A percentile compares a stretch with the other conserved stretches of the same genome.
These are phyloP conservation scores for Zygosaccharomyces gambellarensis DNA, from an alignment of 805 yeast genomes.

Conservation along the genomic window DNA sequence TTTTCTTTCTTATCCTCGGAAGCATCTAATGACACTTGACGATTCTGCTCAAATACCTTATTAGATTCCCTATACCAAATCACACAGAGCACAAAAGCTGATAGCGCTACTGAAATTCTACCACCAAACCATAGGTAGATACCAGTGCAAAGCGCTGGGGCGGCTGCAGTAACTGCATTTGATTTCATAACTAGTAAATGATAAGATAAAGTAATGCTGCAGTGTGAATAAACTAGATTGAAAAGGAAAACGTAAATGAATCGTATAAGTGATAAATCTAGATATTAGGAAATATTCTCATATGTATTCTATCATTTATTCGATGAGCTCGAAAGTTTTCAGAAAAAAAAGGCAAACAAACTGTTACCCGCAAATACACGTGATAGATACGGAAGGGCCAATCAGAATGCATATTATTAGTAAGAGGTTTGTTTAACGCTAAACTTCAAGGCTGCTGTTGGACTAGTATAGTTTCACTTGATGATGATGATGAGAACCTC, in stretches of 20 bases:
- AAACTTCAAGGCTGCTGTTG: background rate
- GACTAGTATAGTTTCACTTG: slow-evolving; percentile 25
- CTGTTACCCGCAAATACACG: background rate
- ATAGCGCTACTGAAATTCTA: slow-evolving; percentile 34
- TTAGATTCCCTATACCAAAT: slow-evolving; percentile 21
- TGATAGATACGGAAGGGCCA: background rate
- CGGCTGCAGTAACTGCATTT: slow-evolving; percentile 4
- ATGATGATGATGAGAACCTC: slow-evolving; percentile 17
- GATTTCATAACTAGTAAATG: slow-evolving; percentile 4
- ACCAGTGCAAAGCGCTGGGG: slow-evolving; percentile 5
- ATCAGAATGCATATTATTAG: background rate
- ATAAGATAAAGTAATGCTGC: background rate
- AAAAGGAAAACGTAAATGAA: background rate
- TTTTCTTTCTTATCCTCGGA: slow-evolving; percentile 6
- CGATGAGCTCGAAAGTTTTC: slow-evolving; percentile 1
- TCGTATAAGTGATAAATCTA: background rate
- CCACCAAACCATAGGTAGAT: slow-evolving; percentile 34
- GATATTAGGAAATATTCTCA: background rate
- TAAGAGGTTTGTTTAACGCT: background rate
- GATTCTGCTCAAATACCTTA: background rate
- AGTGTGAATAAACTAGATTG: background rate
- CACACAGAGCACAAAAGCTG: slow-evolving; percentile 25
- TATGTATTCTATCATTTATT: background rate
- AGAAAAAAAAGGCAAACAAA: background rate
- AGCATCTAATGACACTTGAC: slow-evolving; percentile 4